Conservation (phyloP, 179 eudicot genomes). For the Sideroxylon spinosum region DNA sequence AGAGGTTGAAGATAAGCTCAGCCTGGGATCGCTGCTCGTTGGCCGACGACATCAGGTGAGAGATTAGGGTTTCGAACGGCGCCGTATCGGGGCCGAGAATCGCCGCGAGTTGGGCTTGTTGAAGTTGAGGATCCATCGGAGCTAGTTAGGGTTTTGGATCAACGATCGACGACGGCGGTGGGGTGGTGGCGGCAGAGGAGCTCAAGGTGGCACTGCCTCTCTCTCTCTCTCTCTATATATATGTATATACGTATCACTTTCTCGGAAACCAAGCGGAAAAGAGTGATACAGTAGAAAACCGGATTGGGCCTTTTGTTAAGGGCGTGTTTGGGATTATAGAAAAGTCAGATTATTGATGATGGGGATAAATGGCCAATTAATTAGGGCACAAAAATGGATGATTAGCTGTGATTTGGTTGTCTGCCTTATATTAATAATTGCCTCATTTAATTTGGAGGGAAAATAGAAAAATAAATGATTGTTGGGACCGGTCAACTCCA, state of each 20-base stretch:
- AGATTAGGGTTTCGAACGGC: conserved; percentile 71
- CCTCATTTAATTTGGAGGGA: no score
- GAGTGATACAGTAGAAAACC: not conserved
- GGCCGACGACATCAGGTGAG: conserved; percentile 74
- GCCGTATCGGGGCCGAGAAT: conserved; percentile 74
- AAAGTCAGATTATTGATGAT: not conserved
- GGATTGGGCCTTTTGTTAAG: not conserved
- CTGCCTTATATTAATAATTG: no score
- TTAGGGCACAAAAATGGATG: not conserved
- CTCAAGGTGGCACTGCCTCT: not conserved
- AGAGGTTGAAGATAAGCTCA: conserved; percentile 63
- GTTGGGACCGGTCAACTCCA: no score
- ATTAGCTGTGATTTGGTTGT: conserved; percentile 5
- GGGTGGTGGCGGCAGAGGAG: conserved; percentile 9
- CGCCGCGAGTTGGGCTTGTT: conserved; percentile 43
- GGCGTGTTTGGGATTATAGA: conserved; percentile 14
- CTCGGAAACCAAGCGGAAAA: not conserved
- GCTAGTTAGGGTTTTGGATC: conserved; percentile 31
- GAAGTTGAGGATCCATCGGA: conserved; percentile 39
- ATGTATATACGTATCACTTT: not conserved
- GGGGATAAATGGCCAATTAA: conserved; percentile 4
- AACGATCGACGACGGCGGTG: not conserved
- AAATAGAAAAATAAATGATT: no score
- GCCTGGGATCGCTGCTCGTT: conserved; percentile 83
- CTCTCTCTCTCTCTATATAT: not conserved